Conservation (phyloP, 2,329 filamentous ascomycete species). For the Ceratocystis ficicola region DNA sequence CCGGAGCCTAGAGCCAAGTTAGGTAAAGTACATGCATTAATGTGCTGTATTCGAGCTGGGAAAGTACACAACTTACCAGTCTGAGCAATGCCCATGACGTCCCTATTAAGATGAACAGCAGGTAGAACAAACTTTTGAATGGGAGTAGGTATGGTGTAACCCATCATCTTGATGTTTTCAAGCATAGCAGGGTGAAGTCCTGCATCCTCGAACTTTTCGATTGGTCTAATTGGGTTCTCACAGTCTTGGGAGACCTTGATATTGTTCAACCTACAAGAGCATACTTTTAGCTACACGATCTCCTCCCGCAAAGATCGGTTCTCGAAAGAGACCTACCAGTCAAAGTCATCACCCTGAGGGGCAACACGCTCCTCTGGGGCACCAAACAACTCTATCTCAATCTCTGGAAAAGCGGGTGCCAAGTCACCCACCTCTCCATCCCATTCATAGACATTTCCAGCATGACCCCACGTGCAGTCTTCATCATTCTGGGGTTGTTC, state of each 20-base stretch:
- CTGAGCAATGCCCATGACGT: conserved; percentile 82
- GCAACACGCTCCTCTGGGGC: conserved; percentile 36
- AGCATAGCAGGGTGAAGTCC: conserved; percentile 76
- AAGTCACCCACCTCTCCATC: conserved; percentile 76
- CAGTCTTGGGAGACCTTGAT: conserved; percentile 49
- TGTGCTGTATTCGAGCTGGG: conserved; percentile 3
- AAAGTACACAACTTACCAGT: conserved; percentile 50
- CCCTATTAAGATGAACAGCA: conserved; percentile 60
- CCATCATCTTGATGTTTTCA: conserved; percentile 60
- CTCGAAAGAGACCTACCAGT: conserved; percentile 19
- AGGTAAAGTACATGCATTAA: neutral
- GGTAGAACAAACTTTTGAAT: conserved; percentile 82
- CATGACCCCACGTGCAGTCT: conserved; percentile 1
- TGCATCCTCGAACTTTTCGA: conserved; percentile 55
- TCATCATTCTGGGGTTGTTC: neutral
- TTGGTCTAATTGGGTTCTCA: conserved; percentile 37
- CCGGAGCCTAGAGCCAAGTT: conserved; percentile 59
- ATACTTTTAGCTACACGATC: neutral
- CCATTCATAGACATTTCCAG: conserved; percentile 58
- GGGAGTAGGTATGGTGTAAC: conserved; percentile 64
- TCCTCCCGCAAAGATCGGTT: conserved; percentile 24
- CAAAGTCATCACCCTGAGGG: conserved; percentile 9
- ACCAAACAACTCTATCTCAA: conserved; percentile 69
- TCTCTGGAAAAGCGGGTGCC: conserved; percentile 53
- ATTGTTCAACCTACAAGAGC: conserved; percentile 36